Conservation (phyloP, 2,329 filamentous ascomycete species). For the Niveomyces coronatus region DNA sequence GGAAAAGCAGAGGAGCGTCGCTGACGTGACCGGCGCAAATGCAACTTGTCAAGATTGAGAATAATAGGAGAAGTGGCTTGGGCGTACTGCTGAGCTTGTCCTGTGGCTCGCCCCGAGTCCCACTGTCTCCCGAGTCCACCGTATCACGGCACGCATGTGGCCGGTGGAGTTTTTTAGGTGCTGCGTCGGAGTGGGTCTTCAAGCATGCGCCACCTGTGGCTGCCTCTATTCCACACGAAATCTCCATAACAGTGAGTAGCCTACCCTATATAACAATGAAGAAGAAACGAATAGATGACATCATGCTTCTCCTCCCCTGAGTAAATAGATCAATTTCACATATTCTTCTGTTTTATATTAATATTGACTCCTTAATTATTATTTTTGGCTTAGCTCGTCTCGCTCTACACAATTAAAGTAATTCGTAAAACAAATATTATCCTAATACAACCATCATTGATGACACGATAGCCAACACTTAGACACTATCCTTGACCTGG, state of each 20-base stretch:
- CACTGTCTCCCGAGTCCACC: too few species aligned
- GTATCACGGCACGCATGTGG: too few species aligned
- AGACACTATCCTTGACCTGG: slow-evolving; percentile 18
- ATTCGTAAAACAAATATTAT: too few species aligned
- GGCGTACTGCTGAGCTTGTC: not conserved
- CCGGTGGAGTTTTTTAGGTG: slow-evolving; percentile 1
- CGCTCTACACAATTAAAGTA: too few species aligned
- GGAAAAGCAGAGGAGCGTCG: not conserved
- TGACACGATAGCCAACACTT: too few species aligned
- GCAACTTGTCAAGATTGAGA: slow-evolving; percentile 9
- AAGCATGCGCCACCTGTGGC: too few species aligned
- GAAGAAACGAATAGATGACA: too few species aligned
- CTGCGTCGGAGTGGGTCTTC: slow-evolving; percentile 2
- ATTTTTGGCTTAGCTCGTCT: too few species aligned
- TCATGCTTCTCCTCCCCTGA: too few species aligned
- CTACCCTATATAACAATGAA: slow-evolving; percentile 2
- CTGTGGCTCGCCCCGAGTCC: slow-evolving; percentile 3
- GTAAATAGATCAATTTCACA: not conserved
- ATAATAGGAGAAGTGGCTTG: slow-evolving; percentile 10
- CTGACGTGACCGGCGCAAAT: slow-evolving; percentile 8
- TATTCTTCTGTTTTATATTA: not conserved
- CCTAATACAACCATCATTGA: too few species aligned
- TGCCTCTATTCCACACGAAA: too few species aligned
- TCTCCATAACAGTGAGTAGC: not conserved
- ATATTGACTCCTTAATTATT: not conserved